Evolutionary conservation across 179 eudicot species (phyloP).

Genomic region (Amaranthus tricolor): DNA sequence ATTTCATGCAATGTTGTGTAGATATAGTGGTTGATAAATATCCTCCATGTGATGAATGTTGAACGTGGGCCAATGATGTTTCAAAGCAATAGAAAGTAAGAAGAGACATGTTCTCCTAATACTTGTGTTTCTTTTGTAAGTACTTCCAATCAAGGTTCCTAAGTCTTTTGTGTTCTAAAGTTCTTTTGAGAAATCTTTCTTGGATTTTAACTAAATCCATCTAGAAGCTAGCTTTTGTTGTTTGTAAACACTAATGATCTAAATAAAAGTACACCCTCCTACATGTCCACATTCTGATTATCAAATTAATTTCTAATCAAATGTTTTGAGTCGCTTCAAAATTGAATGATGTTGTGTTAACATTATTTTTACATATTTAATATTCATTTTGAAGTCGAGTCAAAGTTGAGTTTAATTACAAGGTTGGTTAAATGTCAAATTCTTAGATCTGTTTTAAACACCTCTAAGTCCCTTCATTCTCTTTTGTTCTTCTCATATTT

Average conservation of each 20-base stretch:
- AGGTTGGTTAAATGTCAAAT: too few relatives aligned
- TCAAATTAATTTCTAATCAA: not conserved
- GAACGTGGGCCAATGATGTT: not conserved
- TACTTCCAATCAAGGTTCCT: not conserved
- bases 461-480: too few relatives aligned
- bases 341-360: too few relatives aligned
- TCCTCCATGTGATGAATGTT: not conserved
- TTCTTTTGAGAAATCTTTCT: conserved; percentile 8
- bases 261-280: not conserved
- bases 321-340: not conserved
- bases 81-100: not conserved
- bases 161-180: conserved; percentile 6
- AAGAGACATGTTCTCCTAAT: not conserved
- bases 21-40: not conserved
- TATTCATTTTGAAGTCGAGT: too few relatives aligned
- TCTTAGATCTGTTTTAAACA: too few relatives aligned
- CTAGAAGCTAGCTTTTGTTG: conserved; percentile 16
- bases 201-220: conserved; percentile 19
- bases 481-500: too few relatives aligned
- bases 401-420: too few relatives aligned
- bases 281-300: too few relatives aligned
- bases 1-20: not conserved
- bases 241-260: not conserved
- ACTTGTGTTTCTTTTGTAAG: not conserved
- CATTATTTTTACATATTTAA: too few relatives aligned